These are phyloP conservation scores for Exutisphaerella laricina DNA, from an alignment of 2,329 filamentous ascomycete genomes.

Conservation along the genomic window DNA sequence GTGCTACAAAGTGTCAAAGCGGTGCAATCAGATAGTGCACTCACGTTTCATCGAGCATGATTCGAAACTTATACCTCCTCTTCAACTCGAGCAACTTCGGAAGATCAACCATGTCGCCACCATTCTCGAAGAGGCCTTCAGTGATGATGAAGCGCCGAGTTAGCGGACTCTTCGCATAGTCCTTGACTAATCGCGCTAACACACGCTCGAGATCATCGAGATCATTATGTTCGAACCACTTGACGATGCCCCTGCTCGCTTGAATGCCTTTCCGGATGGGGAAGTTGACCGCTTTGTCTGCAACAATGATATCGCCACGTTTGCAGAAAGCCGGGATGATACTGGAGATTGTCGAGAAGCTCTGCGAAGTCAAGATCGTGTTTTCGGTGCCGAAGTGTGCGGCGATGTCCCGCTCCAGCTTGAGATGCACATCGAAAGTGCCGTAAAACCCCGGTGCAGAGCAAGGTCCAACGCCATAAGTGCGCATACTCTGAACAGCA, in stretches of 20 bases:
- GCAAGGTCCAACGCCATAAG: constrained; percentile 93
- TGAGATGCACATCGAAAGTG: constrained; percentile 96
- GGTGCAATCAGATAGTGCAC: too few relatives aligned
- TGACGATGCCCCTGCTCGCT: constrained; percentile 80
- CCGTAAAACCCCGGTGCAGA: constrained; percentile 97
- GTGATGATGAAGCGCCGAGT: constrained; percentile 93
- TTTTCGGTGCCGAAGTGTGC: constrained; percentile 78
- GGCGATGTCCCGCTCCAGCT: constrained; percentile 88
- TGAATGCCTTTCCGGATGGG: constrained; percentile 90
- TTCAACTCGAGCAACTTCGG: constrained; percentile 90
- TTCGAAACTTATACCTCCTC: constrained; percentile 92
- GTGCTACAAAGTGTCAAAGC: not conserved
- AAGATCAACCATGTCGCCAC: constrained; percentile 76
- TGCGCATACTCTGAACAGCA: constrained; percentile 85
- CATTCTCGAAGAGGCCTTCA: constrained; percentile 85
- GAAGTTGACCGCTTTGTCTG: constrained; percentile 87
- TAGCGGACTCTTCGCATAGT: constrained; percentile 75
- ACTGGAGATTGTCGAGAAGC: constrained; percentile 89
- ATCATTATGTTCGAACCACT: constrained; percentile 93
- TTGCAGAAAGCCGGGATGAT: constrained; percentile 97
- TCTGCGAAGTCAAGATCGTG: constrained; percentile 91
- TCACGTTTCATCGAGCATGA: constrained; percentile 89
- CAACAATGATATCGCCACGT: constrained; percentile 92
- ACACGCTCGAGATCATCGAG: constrained; percentile 86
- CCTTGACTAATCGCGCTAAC: constrained; percentile 75